Conservation (phyloP, 345 rosid genomes). For the Salix viminalis region DNA sequence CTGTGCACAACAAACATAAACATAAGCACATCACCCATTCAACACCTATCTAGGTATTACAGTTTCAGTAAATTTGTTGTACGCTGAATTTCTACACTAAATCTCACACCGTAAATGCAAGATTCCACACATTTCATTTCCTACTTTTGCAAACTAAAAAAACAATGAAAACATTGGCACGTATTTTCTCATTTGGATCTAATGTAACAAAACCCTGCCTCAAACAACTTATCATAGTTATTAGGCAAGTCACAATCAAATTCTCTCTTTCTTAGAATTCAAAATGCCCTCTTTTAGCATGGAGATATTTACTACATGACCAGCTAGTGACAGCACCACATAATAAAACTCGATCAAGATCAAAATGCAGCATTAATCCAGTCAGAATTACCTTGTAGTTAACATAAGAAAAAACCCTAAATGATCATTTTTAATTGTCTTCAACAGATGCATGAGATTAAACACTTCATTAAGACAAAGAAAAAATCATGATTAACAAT, state of each 20-base stretch:
- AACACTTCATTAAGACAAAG: background rate
- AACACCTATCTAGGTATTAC: background rate
- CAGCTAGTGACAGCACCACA: background rate
- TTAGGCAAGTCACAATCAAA: background rate
- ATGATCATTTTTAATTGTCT: background rate
- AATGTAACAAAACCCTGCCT: background rate
- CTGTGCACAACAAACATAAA: constrained; percentile 24
- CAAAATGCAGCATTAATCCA: background rate
- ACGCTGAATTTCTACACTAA: background rate
- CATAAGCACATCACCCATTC: background rate
- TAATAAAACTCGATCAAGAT: background rate
- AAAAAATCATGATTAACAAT: background rate
- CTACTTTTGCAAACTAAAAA: background rate
- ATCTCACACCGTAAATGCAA: background rate
- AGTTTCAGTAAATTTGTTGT: background rate
- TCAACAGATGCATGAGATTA: background rate
- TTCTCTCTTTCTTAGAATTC: background rate
- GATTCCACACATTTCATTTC: background rate
- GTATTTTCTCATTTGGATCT: background rate
- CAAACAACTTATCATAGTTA: background rate
- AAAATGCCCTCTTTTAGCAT: background rate
- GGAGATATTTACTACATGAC: background rate
- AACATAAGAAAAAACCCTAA: background rate
- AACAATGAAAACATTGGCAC: no score
- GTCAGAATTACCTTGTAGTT: background rate